A percentile compares a stretch with the other conserved stretches of the same genome.
Evolutionary conservation across 106 monocot species (phyloP).

Genomic region (Platanthera guangdongensis): DNA sequence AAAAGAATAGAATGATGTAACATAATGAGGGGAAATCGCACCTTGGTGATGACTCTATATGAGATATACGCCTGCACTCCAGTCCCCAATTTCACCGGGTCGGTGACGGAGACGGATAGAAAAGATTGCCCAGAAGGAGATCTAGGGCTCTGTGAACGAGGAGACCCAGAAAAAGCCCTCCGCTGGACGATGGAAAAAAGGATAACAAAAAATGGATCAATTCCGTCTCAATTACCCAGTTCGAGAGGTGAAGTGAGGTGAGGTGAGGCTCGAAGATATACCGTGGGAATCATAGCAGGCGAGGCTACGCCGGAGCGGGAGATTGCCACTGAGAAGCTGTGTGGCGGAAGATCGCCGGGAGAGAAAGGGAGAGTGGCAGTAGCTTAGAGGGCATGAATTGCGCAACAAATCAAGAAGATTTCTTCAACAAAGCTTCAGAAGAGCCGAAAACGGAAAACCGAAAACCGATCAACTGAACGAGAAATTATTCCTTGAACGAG

Average conservation of each 20-base stretch:
- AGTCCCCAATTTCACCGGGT: constrained; percentile 93
- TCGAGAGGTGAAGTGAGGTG: background rate
- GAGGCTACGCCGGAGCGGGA: background rate
- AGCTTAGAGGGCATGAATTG: too few relatives aligned
- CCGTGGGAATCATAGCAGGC: constrained; percentile 19
- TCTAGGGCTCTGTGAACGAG: constrained; percentile 56
- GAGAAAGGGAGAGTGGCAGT: background rate
- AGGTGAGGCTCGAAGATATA: constrained; percentile 1
- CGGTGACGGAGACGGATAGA: constrained; percentile 67
- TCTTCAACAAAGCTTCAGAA: too few relatives aligned
- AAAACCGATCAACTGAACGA: too few relatives aligned
- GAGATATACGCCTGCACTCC: constrained; percentile 97
- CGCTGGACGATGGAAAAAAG: constrained; percentile 13
- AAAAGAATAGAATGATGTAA: background rate
- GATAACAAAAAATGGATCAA: constrained; percentile 5
- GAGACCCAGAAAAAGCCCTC: constrained; percentile 26
- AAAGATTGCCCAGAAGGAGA: constrained; percentile 54
- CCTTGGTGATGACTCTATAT: constrained; percentile 95
- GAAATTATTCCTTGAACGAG: too few relatives aligned
- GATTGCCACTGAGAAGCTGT: background rate
- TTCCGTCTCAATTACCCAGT: background rate
- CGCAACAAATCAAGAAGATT: too few relatives aligned
- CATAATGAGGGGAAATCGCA: constrained; percentile 3
- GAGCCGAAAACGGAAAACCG: too few relatives aligned
- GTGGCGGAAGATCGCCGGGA: background rate